These are phyloP conservation scores for Nakazawaea laoshanensis DNA, from an alignment of 805 yeast species.

Conservation along the genomic window DNA sequence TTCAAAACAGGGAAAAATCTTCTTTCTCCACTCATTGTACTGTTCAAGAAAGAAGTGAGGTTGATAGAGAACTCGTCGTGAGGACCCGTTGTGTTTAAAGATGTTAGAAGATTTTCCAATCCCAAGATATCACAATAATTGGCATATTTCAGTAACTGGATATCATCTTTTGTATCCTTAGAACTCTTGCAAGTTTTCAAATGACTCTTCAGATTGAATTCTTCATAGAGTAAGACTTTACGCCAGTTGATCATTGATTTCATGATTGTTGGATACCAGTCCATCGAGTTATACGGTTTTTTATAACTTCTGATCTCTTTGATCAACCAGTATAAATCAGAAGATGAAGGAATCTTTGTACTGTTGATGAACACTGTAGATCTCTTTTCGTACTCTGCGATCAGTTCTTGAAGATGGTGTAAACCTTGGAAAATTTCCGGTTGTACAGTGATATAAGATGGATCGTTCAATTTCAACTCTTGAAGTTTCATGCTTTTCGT, in stretches of 20 bases:
- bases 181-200: neutral
- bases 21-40: neutral
- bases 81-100: neutral
- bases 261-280: constrained; percentile 5
- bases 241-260: constrained; percentile 8
- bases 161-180: neutral
- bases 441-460: neutral
- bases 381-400: neutral
- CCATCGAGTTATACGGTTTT: neutral
- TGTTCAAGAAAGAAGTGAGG: constrained; percentile 4
- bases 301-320: constrained; percentile 1
- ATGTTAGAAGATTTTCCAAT: constrained; percentile 1
- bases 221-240: constrained; percentile 4
- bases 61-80: constrained; percentile 4
- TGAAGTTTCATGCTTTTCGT: constrained; percentile 1
- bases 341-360: constrained; percentile 1
- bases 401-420: neutral
- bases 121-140: neutral
- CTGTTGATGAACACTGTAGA: neutral
- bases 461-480: constrained; percentile 1
- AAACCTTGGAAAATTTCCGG: constrained; percentile 1
- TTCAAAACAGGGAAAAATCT: constrained; percentile 5
- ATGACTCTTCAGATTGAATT: constrained; percentile 1
- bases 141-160: constrained; percentile 1
- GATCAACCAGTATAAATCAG: constrained; percentile 1